Evolutionary conservation across 805 yeast species (phyloP), one percentile per base, ranked within the genome.

Genomic region (Candida maris): DNA sequence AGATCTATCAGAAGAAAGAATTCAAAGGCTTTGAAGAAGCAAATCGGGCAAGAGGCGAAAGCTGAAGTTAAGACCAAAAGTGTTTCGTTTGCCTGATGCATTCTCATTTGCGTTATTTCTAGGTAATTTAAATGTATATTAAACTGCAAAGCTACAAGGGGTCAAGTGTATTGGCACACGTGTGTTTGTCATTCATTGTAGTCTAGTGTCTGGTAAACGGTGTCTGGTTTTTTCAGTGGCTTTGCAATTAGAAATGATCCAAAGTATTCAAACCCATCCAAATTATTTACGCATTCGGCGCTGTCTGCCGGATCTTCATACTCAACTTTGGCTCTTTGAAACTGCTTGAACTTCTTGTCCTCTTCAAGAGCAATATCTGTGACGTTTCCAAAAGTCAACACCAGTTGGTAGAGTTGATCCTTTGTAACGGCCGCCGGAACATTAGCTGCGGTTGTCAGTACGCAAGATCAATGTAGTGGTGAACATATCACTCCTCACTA

Each of bases 1-100:
- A 73, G 93, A 59, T 58, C 74, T 2, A 62, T 68, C 35, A 80
- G 91, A 69, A 73, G 91, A 61, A 84, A 81, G 66, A 59, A 49
- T 35, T 64, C 68, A 5, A 62, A 52, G 37, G 52, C 48, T 6
- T 51, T 59, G 9, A 59, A 54, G 43, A 55, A 51, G 35, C 51
- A 43, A 10, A 40, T 52, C 12, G 36, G 48, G 4, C 44, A 46
- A 34, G 51, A 41, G 7, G 51, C 53, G 5, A 45, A 40, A 4
- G 50, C 52, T 14, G 41, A 43, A 17, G 49, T 46, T 16, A 51
- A 51, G 47, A 65, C 64, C 52, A 68, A 64, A 56, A 58, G 62
- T 23, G 81, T 75, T 27, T 65, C 77, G 4, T 75, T 75, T 56
- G 78, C 78, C 14, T 25, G 28, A 25, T 12, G 10, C 8, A 8